These are phyloP conservation scores for Polytrichum commune DNA, from an alignment of 225 moss, liverwort and hornwort species.

Conservation along the genomic window DNA sequence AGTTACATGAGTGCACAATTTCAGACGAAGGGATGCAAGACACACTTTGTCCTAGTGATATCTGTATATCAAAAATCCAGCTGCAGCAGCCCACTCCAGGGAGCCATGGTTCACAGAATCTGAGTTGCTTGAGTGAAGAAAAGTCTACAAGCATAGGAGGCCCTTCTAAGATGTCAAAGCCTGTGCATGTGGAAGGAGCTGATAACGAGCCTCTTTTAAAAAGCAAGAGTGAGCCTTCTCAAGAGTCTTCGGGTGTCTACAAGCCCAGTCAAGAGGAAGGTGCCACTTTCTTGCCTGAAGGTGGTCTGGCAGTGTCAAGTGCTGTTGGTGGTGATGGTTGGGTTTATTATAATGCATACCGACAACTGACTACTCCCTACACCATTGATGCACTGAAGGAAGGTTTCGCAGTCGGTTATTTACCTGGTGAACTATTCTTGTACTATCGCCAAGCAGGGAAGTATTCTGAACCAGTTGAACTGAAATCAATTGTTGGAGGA, in stretches of 20 bases:
- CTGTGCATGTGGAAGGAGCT: conserved; percentile 4
- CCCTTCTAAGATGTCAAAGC: not conserved
- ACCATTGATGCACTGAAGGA: conserved; percentile 29
- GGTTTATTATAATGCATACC: conserved; percentile 40
- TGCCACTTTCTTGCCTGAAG: conserved; percentile 6
- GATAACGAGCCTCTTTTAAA: conserved; percentile 5
- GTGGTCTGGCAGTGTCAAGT: conserved; percentile 13
- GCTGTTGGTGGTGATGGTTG: conserved; percentile 30
- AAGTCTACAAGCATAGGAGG: conserved; percentile 8
- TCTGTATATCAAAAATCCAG: conserved; percentile 8
- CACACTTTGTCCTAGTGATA: not conserved
- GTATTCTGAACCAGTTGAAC: conserved; percentile 28
- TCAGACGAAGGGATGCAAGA: too few relatives aligned
- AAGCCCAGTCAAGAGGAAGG: conserved; percentile 12
- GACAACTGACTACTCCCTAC: conserved; percentile 36
- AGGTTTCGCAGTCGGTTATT: conserved; percentile 26
- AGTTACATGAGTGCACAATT: too few relatives aligned
- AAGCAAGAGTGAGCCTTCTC: conserved; percentile 14
- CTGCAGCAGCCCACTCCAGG: conserved; percentile 4
- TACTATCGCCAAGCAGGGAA: conserved; percentile 33
- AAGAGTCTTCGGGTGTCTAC: not conserved
- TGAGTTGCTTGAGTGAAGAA: conserved; percentile 15
- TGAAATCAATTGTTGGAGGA: conserved; percentile 28
- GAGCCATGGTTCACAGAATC: conserved; percentile 10
- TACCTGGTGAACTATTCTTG: conserved; percentile 35